Base-by-base conservation (phyloP, 441 rosid species). In the Adansonia madagascariensis region DNA sequence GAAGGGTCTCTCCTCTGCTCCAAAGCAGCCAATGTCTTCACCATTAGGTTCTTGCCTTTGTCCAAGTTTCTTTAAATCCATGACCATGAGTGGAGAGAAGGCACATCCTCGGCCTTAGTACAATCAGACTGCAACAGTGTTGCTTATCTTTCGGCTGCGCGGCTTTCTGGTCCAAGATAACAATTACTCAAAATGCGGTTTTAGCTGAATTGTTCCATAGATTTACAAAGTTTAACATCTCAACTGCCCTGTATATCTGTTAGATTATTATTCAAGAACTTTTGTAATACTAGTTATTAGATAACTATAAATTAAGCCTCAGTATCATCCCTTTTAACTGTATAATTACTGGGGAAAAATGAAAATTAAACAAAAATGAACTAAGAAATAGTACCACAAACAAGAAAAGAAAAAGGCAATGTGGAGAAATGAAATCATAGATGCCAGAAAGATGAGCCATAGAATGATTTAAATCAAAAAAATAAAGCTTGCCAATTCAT, bases 141-240 rank as follows among this genome's bases (percentile, higher is more conserved):
- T 66, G 91, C 92, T 47, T 78, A 84, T 80, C 87, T 88, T 43
- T 95, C 98, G 9, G 91, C 97, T 1, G 97, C 89, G 81, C 85
- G 86, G 85, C 95, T 95, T 61, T 95, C 98, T 3, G 98, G 99
- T 63, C 99, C 98, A 5, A 90, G 99, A 89, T 95, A 88, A 82
- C 87, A 78, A 55, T 75, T 39, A 71, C 69, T 77, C 24, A 52
- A 59, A 22, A 59, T 0, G 64, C 11, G 35, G 24, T 12, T 4
- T 24, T 22, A 60, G 15, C 12, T 71, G 49, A n/a, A 78, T 71
- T 73, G 41, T 83, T 79, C 39, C 66, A 64, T 73, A 39, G 79
- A 49, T 71, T 78, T 75, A 61, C 64, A 49, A 66, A 64, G 46
- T 63, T 64, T 49, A 66, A 24, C 35, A 24, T 12, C 73, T 52